phyloP scores from a whole-genome alignment of 371 early-diverging fungal genomes.

The Mortierella sp. region DNA sequence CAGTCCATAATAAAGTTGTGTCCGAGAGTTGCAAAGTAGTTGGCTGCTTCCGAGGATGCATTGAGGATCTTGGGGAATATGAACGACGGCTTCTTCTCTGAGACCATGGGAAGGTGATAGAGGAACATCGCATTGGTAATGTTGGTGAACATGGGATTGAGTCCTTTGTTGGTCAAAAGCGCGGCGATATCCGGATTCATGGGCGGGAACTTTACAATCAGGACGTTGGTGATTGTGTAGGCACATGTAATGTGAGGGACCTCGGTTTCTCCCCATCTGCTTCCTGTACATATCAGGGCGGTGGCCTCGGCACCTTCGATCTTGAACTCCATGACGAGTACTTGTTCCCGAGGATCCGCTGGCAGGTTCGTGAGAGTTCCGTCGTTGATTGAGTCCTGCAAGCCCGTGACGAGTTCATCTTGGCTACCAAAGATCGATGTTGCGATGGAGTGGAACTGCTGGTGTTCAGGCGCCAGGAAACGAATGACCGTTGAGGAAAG shows the following conservation, averaged over 20 bases:
- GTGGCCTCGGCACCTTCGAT: not conserved
- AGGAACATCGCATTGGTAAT: not conserved
- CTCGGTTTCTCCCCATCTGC: not conserved
- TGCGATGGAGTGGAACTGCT: constrained; percentile 19
- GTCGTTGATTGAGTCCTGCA: constrained; percentile 19
- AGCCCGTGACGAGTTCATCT: constrained; percentile 16
- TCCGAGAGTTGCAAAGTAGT: constrained; percentile 18
- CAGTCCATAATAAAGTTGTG: constrained; percentile 30
- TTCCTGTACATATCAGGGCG: not conserved
- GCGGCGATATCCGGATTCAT: constrained; percentile 17
- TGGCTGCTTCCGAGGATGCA: not conserved
- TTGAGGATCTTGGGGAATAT: constrained; percentile 20
- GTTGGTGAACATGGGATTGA: not conserved
- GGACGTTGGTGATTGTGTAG: constrained; percentile 2
- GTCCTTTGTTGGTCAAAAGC: constrained; percentile 12
- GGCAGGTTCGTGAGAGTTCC: constrained; percentile 2
- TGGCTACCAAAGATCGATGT: constrained; percentile 24
- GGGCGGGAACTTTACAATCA: constrained; percentile 12
- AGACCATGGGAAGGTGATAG: constrained; percentile 11
- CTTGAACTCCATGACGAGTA: constrained; percentile 19
- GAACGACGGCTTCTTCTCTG: not conserved
- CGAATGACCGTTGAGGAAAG: constrained; percentile 4
- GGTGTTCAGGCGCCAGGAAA: constrained; percentile 3
- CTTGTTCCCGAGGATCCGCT: not conserved
- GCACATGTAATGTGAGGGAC: constrained; percentile 13